These are phyloP conservation scores for Rhodofomes roseus DNA, from an alignment of 1,284 basidiomycete genomes.

Conservation along the genomic window DNA sequence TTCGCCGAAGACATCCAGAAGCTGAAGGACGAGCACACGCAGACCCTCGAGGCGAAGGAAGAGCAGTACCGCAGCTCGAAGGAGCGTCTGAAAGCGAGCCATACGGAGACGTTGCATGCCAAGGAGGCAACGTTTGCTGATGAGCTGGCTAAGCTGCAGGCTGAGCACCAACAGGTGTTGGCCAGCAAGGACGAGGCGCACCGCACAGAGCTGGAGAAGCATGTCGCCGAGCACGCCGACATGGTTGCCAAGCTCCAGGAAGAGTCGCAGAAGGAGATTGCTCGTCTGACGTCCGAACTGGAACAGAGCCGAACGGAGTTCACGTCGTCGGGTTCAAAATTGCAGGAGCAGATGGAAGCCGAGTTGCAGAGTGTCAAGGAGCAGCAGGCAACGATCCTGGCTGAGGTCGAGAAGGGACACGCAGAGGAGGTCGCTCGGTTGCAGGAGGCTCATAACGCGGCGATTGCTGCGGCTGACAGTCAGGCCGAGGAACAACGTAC, in stretches of 20 bases:
- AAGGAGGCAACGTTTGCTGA: constrained; percentile 61
- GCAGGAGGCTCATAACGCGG: constrained; percentile 41
- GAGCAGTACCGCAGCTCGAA: constrained; percentile 51
- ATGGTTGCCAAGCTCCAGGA: constrained; percentile 44
- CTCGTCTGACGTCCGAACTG: constrained; percentile 43
- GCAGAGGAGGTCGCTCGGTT: constrained; percentile 47
- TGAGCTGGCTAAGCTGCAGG: constrained; percentile 54
- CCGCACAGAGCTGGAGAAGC: constrained; percentile 32
- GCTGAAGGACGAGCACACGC: constrained; percentile 58
- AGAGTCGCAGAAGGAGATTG: constrained; percentile 47
- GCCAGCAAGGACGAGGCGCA: constrained; percentile 57
- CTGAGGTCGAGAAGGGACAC: constrained; percentile 53
- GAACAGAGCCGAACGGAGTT: constrained; percentile 44
- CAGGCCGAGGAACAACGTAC: constrained; percentile 24
- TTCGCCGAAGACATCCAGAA: constrained; percentile 61
- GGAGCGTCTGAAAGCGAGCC: constrained; percentile 45
- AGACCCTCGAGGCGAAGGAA: constrained; percentile 48
- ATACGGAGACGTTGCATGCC: constrained; percentile 51
- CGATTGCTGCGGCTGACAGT: constrained; percentile 25
- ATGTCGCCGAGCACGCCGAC: constrained; percentile 36
- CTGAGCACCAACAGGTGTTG: constrained; percentile 50
- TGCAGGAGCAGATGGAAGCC: constrained; percentile 48
- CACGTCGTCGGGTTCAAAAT: constrained; percentile 32
- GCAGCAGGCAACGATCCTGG: constrained; percentile 51
- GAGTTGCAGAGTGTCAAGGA: constrained; percentile 46